Evolutionary conservation across 768 basidiomycete species (phyloP), one percentile per base, ranked within the genome.

Genomic region (Dioszegia aurantiaca): DNA sequence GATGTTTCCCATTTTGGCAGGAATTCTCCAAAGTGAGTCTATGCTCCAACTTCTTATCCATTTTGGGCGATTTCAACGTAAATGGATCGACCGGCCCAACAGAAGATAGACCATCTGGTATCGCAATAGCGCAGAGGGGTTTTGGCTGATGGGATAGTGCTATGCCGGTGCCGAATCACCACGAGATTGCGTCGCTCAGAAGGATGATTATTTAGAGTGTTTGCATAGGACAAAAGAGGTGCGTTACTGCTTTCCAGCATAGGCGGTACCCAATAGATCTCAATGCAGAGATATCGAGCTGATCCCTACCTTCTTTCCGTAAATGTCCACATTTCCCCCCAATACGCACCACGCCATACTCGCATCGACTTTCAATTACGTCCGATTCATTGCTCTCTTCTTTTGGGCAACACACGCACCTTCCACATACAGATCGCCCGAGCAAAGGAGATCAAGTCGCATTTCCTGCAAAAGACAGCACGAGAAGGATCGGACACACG

Each of bases 1-100:
- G 89, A 69, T 95, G 92, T 78, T 92, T 92, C 77, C 81, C 84
- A 12, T 89, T 87, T 79, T 94, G 91, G 90, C 90, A 92, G 71
- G 89, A 92, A 28, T 77, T 77, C 61, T 66, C 65, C 21, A 75
- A 70, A 77, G 58, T 67, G 53, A 37, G 66, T 65, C 51, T 28
- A 2, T 40, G 49, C 5, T 17, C 21, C 21, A 1, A n/a, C n/a
- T n/a, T n/a, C n/a, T n/a, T n/a, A n/a, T n/a, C n/a, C n/a, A n/a
- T n/a, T n/a, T n/a, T n/a, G n/a, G n/a, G n/a, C n/a, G n/a, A n/a
- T n/a, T n/a, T n/a, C n/a, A n/a, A n/a, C n/a, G n/a, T n/a, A n/a
- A n/a, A n/a, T n/a, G n/a, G n/a, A n/a, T n/a, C n/a, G n/a, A n/a
- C n/a, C n/a, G n/a, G n/a, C n/a, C n/a, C n/a, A n/a, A n/a, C n/a